Conservation (phyloP, 2,329 filamentous ascomycete species). For the Scolecobasidium constrictum region DNA sequence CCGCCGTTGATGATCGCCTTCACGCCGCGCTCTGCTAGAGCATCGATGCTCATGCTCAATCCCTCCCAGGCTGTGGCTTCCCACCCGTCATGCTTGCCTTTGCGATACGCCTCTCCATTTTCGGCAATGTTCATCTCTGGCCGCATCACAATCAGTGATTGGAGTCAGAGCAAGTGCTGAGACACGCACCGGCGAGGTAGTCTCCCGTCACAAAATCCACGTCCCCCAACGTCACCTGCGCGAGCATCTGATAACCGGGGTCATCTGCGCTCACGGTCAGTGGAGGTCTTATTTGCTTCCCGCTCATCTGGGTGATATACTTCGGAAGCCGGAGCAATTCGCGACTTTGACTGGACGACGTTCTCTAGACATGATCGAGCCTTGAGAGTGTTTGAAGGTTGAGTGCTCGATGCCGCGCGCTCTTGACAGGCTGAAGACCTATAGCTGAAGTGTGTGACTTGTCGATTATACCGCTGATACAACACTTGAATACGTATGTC, state of each 20-base stretch:
- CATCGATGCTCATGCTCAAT: constrained; percentile 32
- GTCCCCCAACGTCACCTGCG: constrained; percentile 14
- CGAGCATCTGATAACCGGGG: constrained; percentile 13
- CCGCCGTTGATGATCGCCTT: constrained; percentile 48
- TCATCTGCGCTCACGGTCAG: too few relatives aligned
- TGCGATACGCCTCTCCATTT: constrained; percentile 2
- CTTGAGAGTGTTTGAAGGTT: too few relatives aligned
- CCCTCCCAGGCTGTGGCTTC: constrained; percentile 40
- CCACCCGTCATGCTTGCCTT: constrained; percentile 31
- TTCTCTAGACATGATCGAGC: too few relatives aligned
- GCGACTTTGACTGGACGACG: constrained; percentile 13
- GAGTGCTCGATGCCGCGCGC: too few relatives aligned
- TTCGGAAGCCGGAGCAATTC: constrained; percentile 13
- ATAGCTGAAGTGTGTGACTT: too few relatives aligned
- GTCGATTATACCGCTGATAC: too few relatives aligned
- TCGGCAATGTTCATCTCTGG: constrained; percentile 8
- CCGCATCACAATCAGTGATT: neutral
- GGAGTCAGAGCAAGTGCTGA: neutral
- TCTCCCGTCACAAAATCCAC: constrained; percentile 45
- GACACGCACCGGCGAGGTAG: constrained; percentile 14
- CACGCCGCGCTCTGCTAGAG: constrained; percentile 38
- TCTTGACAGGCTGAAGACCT: too few relatives aligned
- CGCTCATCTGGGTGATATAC: neutral
- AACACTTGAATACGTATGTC: too few relatives aligned
- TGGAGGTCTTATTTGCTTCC: neutral